phyloP scores from a whole-genome alignment of 2,329 filamentous ascomycete species.

The Fusarium beomiforme region DNA sequence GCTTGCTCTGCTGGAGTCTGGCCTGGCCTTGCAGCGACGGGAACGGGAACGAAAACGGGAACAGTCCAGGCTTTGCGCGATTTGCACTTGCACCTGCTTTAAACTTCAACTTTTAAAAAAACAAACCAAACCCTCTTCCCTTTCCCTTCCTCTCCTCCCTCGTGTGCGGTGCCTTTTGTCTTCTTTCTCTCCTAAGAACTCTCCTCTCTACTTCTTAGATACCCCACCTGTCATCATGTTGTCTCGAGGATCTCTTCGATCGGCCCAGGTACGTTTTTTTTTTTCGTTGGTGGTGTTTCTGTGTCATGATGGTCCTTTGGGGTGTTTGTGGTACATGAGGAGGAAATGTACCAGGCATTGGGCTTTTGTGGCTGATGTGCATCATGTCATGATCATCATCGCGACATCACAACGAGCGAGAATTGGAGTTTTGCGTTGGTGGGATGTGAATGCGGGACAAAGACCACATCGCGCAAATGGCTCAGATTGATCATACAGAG shows the following conservation, averaged over 20 bases:
- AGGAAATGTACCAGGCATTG: background rate
- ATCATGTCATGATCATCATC: slow-evolving; percentile 36
- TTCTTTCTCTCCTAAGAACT: slow-evolving; percentile 19
- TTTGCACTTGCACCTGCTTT: slow-evolving; percentile 30
- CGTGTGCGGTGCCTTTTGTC: slow-evolving; percentile 20
- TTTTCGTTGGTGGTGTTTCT: background rate
- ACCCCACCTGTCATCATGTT: slow-evolving; percentile 58
- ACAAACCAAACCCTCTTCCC: background rate
- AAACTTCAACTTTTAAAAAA: background rate
- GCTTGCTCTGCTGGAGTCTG: no score
- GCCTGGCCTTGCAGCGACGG: background rate
- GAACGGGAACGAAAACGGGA: slow-evolving; percentile 8
- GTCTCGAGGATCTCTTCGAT: slow-evolving; percentile 65
- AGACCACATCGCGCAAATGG: background rate
- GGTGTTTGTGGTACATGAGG: background rate
- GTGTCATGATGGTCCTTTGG: slow-evolving; percentile 10
- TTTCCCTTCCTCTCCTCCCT: slow-evolving; percentile 12
- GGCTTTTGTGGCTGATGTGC: slow-evolving; percentile 1
- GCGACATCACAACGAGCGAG: slow-evolving; percentile 2
- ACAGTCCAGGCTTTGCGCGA: slow-evolving; percentile 40
- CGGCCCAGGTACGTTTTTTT: slow-evolving; percentile 63
- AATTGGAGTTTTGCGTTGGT: background rate
- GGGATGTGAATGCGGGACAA: background rate
- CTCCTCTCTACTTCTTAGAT: slow-evolving; percentile 30
- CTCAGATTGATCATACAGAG: background rate